Base-by-base conservation (phyloP, 192 early-diverging fungal genomes). In the Pilaira anomala region DNA sequence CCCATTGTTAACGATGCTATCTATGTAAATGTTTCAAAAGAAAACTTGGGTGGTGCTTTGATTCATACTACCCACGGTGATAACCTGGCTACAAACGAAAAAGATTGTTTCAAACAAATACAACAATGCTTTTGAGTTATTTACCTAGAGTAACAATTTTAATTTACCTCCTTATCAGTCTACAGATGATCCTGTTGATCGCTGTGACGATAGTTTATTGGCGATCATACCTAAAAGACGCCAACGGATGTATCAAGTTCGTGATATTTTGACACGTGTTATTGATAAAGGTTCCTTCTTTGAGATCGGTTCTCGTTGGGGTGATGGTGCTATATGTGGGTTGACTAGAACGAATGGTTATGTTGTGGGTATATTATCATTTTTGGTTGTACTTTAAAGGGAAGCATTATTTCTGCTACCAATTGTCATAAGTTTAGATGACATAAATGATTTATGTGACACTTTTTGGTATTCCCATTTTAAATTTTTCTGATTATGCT, bases 401-500 rank as follows among this genome's bases (percentile, higher is more conserved):
- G 73, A 12, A 65, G 59, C 29, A 67, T 68, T 2, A 50, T 74
- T 22, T 52, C 67, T 0, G 42, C 72, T 8, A 57, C 66, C 1
- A 67, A 57, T 18, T 73, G 55, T 21, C 67, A 68, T 39, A 73
- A 68, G 42, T 73, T 66, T 26, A 69, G 73, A 42, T 29, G 73
- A 2, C 73, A 74, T 33, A 68, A 69, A 40, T n/a, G 73, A 74
- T 68, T 44, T 74, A 7, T 69, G 66, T 44, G 67, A 74, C 24
- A 60, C 60, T 5, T 74, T n/a, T 74, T 58, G 73, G 73, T 18
- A 25, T 74, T 9, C 73, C 73, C 3, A 60, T 74, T 11, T 26
- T 74, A 3, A 74, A 74, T 24, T 69, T 74, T 62, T 67, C 67
- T 12, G 73, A 74, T 60, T 68, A 74, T 57, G 66, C 73, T 36